phyloP scores from a whole-genome alignment of 345 rosid species.

The Corymbia maculata region DNA sequence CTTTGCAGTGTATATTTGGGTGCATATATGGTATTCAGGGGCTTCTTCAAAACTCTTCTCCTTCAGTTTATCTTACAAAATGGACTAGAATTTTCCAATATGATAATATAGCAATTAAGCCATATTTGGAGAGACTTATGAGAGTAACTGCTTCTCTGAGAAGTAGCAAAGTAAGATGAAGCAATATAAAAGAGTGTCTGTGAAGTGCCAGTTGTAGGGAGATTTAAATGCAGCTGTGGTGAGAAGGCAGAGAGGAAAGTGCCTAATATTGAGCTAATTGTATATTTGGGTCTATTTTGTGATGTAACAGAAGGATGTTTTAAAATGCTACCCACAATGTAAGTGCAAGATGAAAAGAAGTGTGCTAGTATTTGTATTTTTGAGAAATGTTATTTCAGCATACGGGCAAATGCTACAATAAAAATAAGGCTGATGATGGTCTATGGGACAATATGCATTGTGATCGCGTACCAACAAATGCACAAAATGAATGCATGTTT shows the following conservation, averaged over 20 bases:
- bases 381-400: neutral
- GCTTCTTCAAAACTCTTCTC: neutral
- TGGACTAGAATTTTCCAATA: neutral
- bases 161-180: neutral
- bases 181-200: neutral
- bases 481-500: neutral
- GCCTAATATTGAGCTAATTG: neutral
- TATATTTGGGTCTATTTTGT: neutral
- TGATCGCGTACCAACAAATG: neutral
- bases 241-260: neutral
- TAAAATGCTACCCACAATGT: neutral
- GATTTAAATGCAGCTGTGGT: neutral
- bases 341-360: neutral
- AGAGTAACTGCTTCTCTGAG: neutral
- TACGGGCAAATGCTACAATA: neutral
- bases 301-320: neutral
- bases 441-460: neutral
- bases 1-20: slow-evolving; percentile 94
- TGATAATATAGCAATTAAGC: neutral
- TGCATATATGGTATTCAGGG: slow-evolving; percentile 69
- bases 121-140: neutral
- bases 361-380: neutral
- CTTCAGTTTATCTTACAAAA: neutral
- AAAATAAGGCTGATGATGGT: neutral
- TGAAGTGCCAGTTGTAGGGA: neutral